A percentile compares a stretch with the other conserved stretches of the same genome.
Conservation (phyloP, 257 asterid genomes). For the Fraxinus anomala region DNA sequence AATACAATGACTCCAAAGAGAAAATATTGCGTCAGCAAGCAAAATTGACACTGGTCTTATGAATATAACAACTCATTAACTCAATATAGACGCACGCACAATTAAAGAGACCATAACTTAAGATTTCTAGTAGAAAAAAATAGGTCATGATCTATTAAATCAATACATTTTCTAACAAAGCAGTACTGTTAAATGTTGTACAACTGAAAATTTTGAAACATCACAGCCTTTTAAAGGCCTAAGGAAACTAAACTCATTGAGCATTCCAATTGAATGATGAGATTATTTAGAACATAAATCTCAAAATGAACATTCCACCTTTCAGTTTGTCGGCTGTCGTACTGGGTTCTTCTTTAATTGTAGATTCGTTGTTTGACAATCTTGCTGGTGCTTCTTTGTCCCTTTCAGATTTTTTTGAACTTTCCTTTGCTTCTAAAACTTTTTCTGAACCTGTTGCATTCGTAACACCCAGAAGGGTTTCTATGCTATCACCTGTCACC, state of each 20-base stretch:
- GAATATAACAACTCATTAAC: neutral
- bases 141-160: neutral
- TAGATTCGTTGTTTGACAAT: conserved; percentile 31
- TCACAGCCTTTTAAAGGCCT: conserved; percentile 12
- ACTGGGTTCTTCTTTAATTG: conserved; percentile 30
- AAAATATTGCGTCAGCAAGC: conserved; percentile 5
- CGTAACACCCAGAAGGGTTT: conserved; percentile 24
- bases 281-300: conserved; percentile 5
- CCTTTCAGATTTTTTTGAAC: conserved; percentile 37
- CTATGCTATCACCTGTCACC: conserved; percentile 27
- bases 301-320: conserved; percentile 40
- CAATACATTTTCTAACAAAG: conserved; percentile 5
- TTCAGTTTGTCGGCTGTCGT: conserved; percentile 27
- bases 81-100: neutral
- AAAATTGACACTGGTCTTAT: conserved; percentile 18
- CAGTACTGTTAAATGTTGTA: neutral
- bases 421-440: conserved; percentile 34
- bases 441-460: conserved; percentile 38
- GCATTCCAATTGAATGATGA: conserved; percentile 10
- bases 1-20: neutral
- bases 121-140: neutral
- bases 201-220: neutral
- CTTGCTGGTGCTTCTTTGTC: conserved; percentile 31
- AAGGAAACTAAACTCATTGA: conserved; percentile 4
- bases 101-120: neutral